Evolutionary conservation across 2,329 filamentous ascomycete genomes (phyloP).

Genomic region (Phialemonium atrogriseum): DNA sequence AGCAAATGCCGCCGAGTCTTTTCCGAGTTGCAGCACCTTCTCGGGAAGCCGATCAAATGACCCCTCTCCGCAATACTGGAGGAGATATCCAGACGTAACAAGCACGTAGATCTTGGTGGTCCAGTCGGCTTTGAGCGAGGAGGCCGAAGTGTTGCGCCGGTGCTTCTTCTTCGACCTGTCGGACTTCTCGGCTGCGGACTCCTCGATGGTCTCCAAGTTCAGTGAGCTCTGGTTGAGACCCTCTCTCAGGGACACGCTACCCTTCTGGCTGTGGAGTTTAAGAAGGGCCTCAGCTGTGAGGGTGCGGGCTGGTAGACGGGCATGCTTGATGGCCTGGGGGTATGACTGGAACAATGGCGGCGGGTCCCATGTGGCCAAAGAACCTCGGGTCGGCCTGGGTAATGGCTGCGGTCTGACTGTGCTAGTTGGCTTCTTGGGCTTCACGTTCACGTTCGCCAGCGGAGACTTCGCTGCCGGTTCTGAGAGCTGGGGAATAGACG

Average conservation of each 20-base stretch:
- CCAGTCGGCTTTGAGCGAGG: conserved; percentile 49
- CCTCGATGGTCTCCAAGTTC: conserved; percentile 16
- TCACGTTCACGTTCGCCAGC: conserved; percentile 5
- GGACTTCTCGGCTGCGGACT: conserved; percentile 19
- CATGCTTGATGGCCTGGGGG: conserved; percentile 72
- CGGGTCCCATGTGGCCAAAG: conserved; percentile 48
- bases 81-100: conserved; percentile 60
- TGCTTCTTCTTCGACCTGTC: conserved; percentile 39
- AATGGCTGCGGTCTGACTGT: conserved; percentile 12
- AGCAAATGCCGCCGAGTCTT: conserved; percentile 69
- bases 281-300: conserved; percentile 62
- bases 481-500: conserved; percentile 10
- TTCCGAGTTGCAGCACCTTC: conserved; percentile 62
- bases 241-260: conserved; percentile 26
- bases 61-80: conserved; percentile 68
- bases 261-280: conserved; percentile 47
- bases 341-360: conserved; percentile 83
- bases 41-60: conserved; percentile 65
- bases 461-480: conserved; percentile 2
- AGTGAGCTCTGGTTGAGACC: conserved; percentile 19
- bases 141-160: conserved; percentile 31
- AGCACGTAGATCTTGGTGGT: conserved; percentile 66
- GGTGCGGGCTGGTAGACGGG: conserved; percentile 57
- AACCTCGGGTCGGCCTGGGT: conserved; percentile 15
- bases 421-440: conserved; percentile 18